phyloP scores from a whole-genome alignment of 228 moss, liverwort and hornwort genomes.

The Sphagnum magellanicum region DNA sequence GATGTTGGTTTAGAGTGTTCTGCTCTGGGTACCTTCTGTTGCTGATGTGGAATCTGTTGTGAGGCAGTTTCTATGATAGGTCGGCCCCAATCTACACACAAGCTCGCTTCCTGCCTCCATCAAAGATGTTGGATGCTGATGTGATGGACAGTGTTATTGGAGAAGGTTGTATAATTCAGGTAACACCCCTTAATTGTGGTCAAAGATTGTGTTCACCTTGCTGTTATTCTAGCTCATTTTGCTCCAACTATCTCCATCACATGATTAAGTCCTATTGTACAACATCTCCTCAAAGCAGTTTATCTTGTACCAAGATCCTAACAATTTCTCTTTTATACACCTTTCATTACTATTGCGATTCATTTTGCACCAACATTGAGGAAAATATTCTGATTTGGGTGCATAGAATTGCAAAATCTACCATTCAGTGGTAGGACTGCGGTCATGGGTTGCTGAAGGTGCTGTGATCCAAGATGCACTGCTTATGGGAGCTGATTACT shows the following conservation, averaged over 20 bases:
- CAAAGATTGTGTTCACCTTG: no score
- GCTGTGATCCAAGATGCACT: constrained; percentile 12
- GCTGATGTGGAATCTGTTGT: background rate
- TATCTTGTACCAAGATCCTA: background rate
- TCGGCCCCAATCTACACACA: constrained; percentile 95
- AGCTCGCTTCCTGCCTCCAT: constrained; percentile 95
- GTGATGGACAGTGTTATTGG: constrained; percentile 9
- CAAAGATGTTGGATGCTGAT: constrained; percentile 43
- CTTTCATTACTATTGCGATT: background rate
- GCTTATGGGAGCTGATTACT: constrained; percentile 18
- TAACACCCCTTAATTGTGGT: background rate
- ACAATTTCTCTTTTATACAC: constrained; percentile 8
- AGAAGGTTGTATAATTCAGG: constrained; percentile 8
- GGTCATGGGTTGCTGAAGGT: constrained; percentile 43
- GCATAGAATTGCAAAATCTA: constrained; percentile 51
- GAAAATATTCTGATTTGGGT: background rate
- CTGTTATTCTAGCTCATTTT: no score
- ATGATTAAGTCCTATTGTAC: no score
- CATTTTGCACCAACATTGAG: no score
- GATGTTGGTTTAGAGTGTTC: no score
- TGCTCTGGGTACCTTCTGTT: background rate
- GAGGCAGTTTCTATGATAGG: constrained; percentile 38
- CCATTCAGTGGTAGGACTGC: constrained; percentile 66
- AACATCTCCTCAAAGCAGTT: no score
- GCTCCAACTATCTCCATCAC: no score